These are phyloP conservation scores for Colletotrichum sp. DNA, from an alignment of 2,329 filamentous ascomycete species.

Conservation along the genomic window DNA sequence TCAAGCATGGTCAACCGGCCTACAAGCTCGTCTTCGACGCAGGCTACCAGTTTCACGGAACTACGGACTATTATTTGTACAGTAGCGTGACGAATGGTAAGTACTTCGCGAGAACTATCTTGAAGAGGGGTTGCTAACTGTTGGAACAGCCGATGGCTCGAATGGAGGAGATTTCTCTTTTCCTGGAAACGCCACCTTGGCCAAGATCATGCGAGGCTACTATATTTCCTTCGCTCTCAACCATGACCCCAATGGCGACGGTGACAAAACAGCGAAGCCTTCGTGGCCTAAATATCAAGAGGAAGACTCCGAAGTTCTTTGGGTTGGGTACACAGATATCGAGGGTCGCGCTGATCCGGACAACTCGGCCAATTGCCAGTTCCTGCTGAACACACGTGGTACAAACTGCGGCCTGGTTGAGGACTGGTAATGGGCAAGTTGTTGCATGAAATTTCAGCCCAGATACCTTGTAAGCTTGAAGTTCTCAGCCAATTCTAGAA, in stretches of 20 bases:
- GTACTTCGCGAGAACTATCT: background rate
- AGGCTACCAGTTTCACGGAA: background rate
- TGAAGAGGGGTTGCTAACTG: background rate
- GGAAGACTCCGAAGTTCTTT: background rate
- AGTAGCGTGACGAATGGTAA: background rate
- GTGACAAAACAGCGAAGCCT: background rate
- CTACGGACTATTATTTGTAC: background rate
- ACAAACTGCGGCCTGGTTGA: background rate
- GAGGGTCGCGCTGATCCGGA: background rate
- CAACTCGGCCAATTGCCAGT: background rate
- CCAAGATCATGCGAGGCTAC: background rate
- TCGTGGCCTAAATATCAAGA: background rate
- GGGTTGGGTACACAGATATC: background rate
- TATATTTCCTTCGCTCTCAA: background rate
- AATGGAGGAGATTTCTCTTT: background rate
- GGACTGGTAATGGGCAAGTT: background rate
- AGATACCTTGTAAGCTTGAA: background rate
- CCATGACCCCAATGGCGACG: background rate
- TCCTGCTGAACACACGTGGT: background rate
- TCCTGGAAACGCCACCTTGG: background rate
- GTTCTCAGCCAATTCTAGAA: background rate
- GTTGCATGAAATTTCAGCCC: background rate
- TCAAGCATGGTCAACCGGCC: background rate
- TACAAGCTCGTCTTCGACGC: background rate
- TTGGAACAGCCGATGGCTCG: background rate